These are phyloP conservation scores for Penicillium corylophilum DNA, from an alignment of 2,329 filamentous ascomycete species.

Conservation along the genomic window DNA sequence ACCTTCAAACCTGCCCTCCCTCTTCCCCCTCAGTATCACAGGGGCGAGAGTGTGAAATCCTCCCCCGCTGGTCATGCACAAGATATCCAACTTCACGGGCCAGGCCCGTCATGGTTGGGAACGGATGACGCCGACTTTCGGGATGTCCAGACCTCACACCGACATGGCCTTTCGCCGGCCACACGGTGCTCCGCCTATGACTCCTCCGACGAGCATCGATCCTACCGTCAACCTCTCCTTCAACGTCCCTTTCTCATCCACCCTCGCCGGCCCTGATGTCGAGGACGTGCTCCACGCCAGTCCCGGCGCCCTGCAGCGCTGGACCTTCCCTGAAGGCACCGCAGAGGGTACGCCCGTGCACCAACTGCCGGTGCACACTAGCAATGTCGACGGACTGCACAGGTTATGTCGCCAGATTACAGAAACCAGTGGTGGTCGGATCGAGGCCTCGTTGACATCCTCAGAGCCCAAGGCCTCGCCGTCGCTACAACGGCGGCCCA, in stretches of 20 bases:
- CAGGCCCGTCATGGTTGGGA: slow-evolving; percentile 67
- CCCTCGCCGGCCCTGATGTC: slow-evolving; percentile 85
- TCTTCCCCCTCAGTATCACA: slow-evolving; percentile 33
- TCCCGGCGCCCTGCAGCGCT: slow-evolving; percentile 79
- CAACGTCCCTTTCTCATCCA: slow-evolving; percentile 94
- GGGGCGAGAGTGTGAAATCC: slow-evolving; percentile 35
- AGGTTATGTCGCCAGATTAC: slow-evolving; percentile 80
- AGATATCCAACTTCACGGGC: slow-evolving; percentile 67
- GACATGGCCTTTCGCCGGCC: slow-evolving; percentile 60
- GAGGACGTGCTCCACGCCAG: slow-evolving; percentile 95
- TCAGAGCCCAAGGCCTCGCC: slow-evolving; percentile 70
- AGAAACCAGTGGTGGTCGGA: slow-evolving; percentile 64
- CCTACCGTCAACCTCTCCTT: slow-evolving; percentile 88
- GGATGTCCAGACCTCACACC: slow-evolving; percentile 60
- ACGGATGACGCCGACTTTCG: slow-evolving; percentile 65
- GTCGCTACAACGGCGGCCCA: slow-evolving; percentile 47
- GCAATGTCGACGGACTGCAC: slow-evolving; percentile 77
- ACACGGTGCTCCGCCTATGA: slow-evolving; percentile 50
- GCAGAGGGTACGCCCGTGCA: slow-evolving; percentile 80
- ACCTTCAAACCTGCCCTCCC: slow-evolving; percentile 15
- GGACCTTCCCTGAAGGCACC: slow-evolving; percentile 88
- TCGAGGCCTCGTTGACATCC: slow-evolving; percentile 81
- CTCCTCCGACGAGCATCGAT: slow-evolving; percentile 70
- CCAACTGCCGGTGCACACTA: slow-evolving; percentile 86
- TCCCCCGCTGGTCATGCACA: slow-evolving; percentile 55